Evolutionary conservation across 768 basidiomycete species (phyloP).

Genomic region (Psilocybe cyanescens): DNA sequence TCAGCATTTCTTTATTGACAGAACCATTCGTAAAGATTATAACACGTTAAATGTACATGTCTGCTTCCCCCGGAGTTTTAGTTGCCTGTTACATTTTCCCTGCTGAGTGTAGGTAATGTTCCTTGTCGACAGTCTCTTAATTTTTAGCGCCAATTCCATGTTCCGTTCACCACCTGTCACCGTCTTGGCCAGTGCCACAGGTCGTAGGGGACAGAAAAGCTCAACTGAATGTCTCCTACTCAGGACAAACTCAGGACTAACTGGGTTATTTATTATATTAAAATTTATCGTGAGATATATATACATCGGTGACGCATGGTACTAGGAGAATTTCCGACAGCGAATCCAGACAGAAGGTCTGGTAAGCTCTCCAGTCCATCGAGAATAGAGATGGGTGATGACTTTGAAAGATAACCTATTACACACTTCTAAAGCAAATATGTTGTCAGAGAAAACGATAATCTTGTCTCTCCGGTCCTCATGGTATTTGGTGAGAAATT

Average conservation of each 20-base stretch:
- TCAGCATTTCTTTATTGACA: background rate
- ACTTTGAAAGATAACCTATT: conserved; percentile 97
- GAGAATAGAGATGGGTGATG: conserved; percentile 77
- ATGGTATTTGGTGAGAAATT: conserved; percentile 98
- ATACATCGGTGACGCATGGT: background rate
- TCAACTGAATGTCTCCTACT: background rate
- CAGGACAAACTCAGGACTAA: background rate
- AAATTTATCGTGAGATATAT: background rate
- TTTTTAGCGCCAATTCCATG: conserved; percentile 16
- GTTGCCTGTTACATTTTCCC: background rate
- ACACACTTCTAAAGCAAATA: conserved; percentile 90
- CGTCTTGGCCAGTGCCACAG: background rate
- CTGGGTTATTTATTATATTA: background rate
- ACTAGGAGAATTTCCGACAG: background rate
- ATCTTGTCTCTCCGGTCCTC: conserved; percentile 98
- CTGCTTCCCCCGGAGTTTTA: background rate
- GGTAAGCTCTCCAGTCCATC: conserved; percentile 88
- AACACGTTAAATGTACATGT: background rate
- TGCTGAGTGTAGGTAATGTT: background rate
- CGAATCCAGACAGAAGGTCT: conserved; percentile 76
- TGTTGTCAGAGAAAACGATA: conserved; percentile 99
- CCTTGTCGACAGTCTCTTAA: conserved; percentile 4
- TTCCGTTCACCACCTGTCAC: no score
- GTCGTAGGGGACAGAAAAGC: background rate
- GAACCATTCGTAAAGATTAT: background rate